phyloP scores from a whole-genome alignment of 176 grass and related monocot genomes.

The Pontederia crassipes region DNA sequence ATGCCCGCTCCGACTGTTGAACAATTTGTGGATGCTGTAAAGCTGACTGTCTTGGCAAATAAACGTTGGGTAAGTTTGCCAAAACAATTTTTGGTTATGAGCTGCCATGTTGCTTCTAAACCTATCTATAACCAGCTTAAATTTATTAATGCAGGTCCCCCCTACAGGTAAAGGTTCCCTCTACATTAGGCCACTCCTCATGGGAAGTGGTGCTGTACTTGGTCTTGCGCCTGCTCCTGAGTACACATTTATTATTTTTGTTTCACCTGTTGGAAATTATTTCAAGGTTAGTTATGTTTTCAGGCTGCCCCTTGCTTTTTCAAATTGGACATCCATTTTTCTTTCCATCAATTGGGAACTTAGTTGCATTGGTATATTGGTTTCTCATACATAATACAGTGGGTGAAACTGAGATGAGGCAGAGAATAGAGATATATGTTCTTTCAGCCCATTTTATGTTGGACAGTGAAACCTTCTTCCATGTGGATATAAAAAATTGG shows the following conservation, averaged over 20 bases:
- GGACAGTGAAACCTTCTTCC: too few relatives aligned
- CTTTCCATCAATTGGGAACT: too few relatives aligned
- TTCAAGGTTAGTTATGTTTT: constrained; percentile 58
- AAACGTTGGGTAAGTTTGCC: constrained; percentile 56
- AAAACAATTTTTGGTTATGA: neutral
- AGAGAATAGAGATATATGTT: too few relatives aligned
- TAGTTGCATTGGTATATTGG: too few relatives aligned
- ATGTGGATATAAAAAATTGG: too few relatives aligned
- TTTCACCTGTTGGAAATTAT: constrained; percentile 95
- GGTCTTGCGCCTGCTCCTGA: constrained; percentile 82
- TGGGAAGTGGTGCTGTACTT: constrained; percentile 88
- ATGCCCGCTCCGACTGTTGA: constrained; percentile 70
- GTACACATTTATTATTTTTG: constrained; percentile 89
- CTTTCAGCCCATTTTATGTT: too few relatives aligned
- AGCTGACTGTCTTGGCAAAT: constrained; percentile 75
- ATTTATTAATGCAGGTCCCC: constrained; percentile 41
- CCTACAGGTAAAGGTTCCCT: constrained; percentile 87
- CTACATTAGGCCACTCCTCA: constrained; percentile 79
- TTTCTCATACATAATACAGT: too few relatives aligned
- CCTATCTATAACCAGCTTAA: neutral
- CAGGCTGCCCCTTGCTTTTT: neutral
- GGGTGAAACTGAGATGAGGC: too few relatives aligned
- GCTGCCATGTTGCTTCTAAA: constrained; percentile 1
- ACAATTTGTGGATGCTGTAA: constrained; percentile 82
- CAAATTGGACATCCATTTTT: too few relatives aligned